Base-by-base conservation (phyloP, 768 basidiomycete genomes). In the Rickenella mellea region DNA sequence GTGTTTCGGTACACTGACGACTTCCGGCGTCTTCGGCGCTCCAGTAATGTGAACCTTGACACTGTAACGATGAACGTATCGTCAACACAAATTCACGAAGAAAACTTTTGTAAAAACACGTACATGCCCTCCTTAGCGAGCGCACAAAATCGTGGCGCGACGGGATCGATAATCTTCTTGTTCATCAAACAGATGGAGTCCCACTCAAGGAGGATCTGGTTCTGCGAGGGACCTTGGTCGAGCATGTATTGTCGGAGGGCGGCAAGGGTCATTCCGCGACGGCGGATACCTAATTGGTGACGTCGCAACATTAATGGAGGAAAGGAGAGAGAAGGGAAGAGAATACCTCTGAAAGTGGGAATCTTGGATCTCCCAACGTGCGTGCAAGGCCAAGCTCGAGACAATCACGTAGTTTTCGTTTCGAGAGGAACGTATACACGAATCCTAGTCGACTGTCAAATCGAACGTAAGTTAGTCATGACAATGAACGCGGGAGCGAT, bases 281-380 rank as follows among this genome's bases (percentile, higher is more conserved):
- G 81, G 47, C 92, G 87, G 51, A 99, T 94, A n/a, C n/a, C n/a
- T n/a, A n/a, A n/a, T n/a, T n/a, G n/a, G n/a, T n/a, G n/a, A n/a
- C n/a, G n/a, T n/a, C n/a, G n/a, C n/a, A n/a, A n/a, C n/a, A n/a
- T n/a, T n/a, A n/a, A n/a, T n/a, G n/a, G n/a, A n/a, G n/a, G n/a
- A n/a, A n/a, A n/a, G n/a, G n/a, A n/a, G n/a, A n/a, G n/a, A n/a
- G n/a, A n/a, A n/a, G n/a, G n/a, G n/a, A n/a, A n/a, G n/a, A n/a
- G n/a, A n/a, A n/a, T n/a, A 41, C 92, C 86, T 59, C 96, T 82
- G 41, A 99, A 79, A n/a, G 96, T 99, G 96, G 92, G 76, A 99
- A 97, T 22, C 96, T 77, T 26, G 96, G 94, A 59, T 99, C 96
- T 59, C 98, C 93, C 96, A 96, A 99, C 11, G 94, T 94, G 38